phyloP scores from a whole-genome alignment of 306 rosid species.

The Trichosanthes truncata region DNA sequence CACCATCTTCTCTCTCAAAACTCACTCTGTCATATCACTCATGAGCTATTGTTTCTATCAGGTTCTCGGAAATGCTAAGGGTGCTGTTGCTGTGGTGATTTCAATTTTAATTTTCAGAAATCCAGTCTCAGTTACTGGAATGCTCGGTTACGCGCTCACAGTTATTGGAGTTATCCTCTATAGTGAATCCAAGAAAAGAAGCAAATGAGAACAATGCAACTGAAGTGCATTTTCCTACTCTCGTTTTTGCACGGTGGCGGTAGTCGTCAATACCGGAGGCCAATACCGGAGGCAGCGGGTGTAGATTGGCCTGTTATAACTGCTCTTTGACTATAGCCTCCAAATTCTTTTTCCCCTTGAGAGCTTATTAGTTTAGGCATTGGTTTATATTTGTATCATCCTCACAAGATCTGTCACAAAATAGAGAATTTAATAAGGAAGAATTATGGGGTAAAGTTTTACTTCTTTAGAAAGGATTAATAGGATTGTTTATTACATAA shows the following conservation, averaged over 20 bases:
- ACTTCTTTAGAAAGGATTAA: slow-evolving; percentile 20
- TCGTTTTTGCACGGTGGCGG: slow-evolving; percentile 8
- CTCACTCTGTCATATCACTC: background rate
- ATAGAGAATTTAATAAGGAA: slow-evolving; percentile 56
- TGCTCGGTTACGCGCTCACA: slow-evolving; percentile 89
- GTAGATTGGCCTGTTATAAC: slow-evolving; percentile 17
- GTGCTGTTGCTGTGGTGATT: slow-evolving; percentile 97
- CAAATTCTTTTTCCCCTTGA: slow-evolving; percentile 22
- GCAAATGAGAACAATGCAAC: slow-evolving; percentile 49
- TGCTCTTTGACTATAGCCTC: slow-evolving; percentile 1
- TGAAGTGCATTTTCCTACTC: slow-evolving; percentile 24
- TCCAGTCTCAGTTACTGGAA: slow-evolving; percentile 98
- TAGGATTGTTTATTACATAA: slow-evolving; percentile 5
- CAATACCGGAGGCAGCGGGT: slow-evolving; percentile 1
- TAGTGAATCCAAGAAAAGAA: slow-evolving; percentile 97
- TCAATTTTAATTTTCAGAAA: slow-evolving; percentile 88
- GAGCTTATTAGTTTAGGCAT: slow-evolving; percentile 23
- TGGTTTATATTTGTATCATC: slow-evolving; percentile 52
- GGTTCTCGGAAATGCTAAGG: slow-evolving; percentile 99
- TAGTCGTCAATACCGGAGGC: background rate
- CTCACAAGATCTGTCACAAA: slow-evolving; percentile 42
- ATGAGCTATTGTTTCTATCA: slow-evolving; percentile 17
- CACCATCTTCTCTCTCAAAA: background rate
- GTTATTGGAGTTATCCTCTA: slow-evolving; percentile 88
- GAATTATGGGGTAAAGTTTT: slow-evolving; percentile 30